phyloP scores from a whole-genome alignment of 108 stramenopile species.

The Fragilaria crotonensis region DNA sequence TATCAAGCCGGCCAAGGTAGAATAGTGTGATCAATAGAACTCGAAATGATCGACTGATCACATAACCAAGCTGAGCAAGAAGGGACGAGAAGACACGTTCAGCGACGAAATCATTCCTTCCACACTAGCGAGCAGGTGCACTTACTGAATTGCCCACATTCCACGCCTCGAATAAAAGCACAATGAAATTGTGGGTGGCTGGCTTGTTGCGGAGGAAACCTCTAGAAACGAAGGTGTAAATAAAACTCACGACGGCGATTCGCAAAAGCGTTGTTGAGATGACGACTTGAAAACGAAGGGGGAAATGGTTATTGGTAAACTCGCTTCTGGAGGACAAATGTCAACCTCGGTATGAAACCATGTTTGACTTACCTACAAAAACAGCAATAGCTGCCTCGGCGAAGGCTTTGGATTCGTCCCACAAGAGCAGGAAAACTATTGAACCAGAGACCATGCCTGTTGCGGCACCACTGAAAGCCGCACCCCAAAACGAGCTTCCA shows the following conservation, averaged over 20 bases:
- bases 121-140: neutral
- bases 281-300: neutral
- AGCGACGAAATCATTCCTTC: neutral
- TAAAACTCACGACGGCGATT: conserved; percentile 1
- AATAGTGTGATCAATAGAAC: neutral
- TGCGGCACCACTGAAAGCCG: neutral
- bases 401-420: neutral
- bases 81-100: neutral
- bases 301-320: no score
- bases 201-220: neutral
- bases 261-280: neutral
- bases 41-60: neutral
- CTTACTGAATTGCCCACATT: neutral
- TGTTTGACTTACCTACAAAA: neutral
- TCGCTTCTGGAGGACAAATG: no score
- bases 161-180: neutral
- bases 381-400: neutral
- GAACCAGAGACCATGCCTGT: neutral
- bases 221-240: neutral
- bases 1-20: neutral
- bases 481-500: neutral
- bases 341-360: neutral
- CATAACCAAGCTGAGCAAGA: neutral
- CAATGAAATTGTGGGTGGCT: neutral
- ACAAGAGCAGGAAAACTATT: conserved; percentile 4